Conservation (phyloP, 2,329 filamentous ascomycete species). For the Septoria linicola region DNA sequence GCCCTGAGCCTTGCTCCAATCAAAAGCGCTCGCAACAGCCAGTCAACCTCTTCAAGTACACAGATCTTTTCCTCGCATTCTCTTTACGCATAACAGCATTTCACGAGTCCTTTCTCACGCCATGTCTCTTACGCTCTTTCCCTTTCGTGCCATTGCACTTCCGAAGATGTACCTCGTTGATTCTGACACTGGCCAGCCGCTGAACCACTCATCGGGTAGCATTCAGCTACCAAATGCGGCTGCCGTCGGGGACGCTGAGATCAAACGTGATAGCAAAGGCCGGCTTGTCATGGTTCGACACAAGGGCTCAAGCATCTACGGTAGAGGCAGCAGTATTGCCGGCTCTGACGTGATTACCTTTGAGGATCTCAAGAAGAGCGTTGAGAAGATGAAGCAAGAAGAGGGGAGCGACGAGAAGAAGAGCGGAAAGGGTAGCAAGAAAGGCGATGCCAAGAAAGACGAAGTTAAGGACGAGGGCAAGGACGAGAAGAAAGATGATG, state of each 20-base stretch:
- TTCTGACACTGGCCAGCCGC: constrained; percentile 35
- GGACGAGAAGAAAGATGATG: constrained; percentile 14
- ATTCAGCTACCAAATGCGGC: constrained; percentile 12
- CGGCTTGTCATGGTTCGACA: constrained; percentile 31
- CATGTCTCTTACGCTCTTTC: constrained; percentile 5
- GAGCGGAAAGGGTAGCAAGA: constrained; percentile 2
- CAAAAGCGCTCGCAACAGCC: neutral
- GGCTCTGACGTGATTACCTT: constrained; percentile 8
- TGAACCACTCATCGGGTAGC: constrained; percentile 17
- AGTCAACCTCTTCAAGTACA: neutral
- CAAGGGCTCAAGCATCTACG: constrained; percentile 14
- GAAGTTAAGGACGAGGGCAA: constrained; percentile 17
- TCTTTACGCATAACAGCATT: neutral
- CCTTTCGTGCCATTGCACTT: constrained; percentile 8
- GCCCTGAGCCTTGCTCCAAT: neutral
- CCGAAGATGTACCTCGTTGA: constrained; percentile 28
- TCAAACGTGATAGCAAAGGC: constrained; percentile 30
- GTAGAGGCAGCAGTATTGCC: neutral
- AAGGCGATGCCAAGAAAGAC: constrained; percentile 11
- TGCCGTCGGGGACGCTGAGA: constrained; percentile 25
- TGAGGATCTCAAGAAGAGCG: constrained; percentile 10
- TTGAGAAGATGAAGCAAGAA: constrained; percentile 7
- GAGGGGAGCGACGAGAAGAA: constrained; percentile 7
- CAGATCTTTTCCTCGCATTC: neutral
- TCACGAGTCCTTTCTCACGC: neutral